Percentiles rank a stretch among this genome's conserved stretches.
These are phyloP conservation scores for Linum tenue DNA, from an alignment of 345 rosid genomes.

Conservation along the genomic window DNA sequence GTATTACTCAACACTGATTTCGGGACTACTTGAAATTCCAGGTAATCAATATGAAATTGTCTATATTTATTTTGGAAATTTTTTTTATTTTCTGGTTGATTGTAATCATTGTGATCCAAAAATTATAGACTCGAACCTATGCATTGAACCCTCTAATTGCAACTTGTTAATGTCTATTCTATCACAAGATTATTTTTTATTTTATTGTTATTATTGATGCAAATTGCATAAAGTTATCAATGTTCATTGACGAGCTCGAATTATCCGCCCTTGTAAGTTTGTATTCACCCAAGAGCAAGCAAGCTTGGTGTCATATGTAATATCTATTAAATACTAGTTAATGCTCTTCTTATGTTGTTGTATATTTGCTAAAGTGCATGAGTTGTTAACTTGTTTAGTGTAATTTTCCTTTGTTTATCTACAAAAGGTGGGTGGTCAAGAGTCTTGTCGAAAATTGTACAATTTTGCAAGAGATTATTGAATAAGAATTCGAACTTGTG, in stretches of 20 bases:
- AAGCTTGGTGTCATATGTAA: slow-evolving; percentile 92
- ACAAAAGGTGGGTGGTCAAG: slow-evolving; percentile 88
- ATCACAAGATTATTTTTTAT: neutral
- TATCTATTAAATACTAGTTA: too few species aligned
- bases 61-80: neutral
- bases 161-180: neutral
- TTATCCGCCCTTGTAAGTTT: slow-evolving; percentile 75
- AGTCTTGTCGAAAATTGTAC: slow-evolving; percentile 40
- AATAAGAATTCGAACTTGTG: slow-evolving; percentile 77
- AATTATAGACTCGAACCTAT: neutral
- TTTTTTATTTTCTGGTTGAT: neutral
- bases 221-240: slow-evolving; percentile 43
- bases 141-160: neutral
- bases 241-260: slow-evolving; percentile 54
- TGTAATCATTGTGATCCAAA: neutral
- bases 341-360: too few species aligned
- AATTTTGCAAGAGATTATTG: slow-evolving; percentile 42
- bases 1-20: slow-evolving; percentile 78
- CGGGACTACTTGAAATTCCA: slow-evolving; percentile 83
- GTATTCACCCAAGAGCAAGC: slow-evolving; percentile 77
- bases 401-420: slow-evolving; percentile 7
- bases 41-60: slow-evolving; percentile 29
- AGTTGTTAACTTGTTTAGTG: too few species aligned
- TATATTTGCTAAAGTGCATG: too few species aligned
- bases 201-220: neutral